A percentile compares a stretch with the other conserved stretches of the same genome.
Conservation (phyloP, 2,329 filamentous ascomycete genomes). For the Grosmannia serpens region DNA sequence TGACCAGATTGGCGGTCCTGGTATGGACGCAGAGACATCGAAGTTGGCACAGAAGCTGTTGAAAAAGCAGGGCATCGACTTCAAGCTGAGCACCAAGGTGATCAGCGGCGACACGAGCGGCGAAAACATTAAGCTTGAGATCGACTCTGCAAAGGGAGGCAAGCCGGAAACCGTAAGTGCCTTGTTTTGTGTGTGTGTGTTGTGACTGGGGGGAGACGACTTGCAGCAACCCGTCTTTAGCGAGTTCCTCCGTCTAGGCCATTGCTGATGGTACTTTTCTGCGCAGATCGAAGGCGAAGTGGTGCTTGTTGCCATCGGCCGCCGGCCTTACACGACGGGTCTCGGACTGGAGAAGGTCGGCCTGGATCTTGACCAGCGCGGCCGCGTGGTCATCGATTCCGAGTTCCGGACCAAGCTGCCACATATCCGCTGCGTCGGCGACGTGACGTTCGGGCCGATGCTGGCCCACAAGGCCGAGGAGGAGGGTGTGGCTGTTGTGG, state of each 20-base stretch:
- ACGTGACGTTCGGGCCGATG: slow-evolving; percentile 97
- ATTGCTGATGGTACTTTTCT: slow-evolving; percentile 5
- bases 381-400: slow-evolving; percentile 91
- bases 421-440: slow-evolving; percentile 93
- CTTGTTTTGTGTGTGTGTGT: not conserved
- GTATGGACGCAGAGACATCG: slow-evolving; percentile 90
- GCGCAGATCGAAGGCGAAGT: slow-evolving; percentile 79
- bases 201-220: not conserved
- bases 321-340: slow-evolving; percentile 84
- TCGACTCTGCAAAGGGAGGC: slow-evolving; percentile 91
- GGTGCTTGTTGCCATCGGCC: slow-evolving; percentile 91
- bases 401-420: slow-evolving; percentile 97
- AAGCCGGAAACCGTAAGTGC: slow-evolving; percentile 74
- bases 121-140: slow-evolving; percentile 66
- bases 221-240: too few relatives aligned
- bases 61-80: slow-evolving; percentile 93
- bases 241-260: too few relatives aligned
- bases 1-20: slow-evolving; percentile 89
- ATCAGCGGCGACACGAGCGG: slow-evolving; percentile 69
- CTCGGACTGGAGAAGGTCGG: slow-evolving; percentile 91
- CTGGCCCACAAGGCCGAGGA: slow-evolving; percentile 99
- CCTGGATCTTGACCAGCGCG: slow-evolving; percentile 82
- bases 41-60: slow-evolving; percentile 89
- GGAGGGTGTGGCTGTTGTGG: slow-evolving; percentile 86
- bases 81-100: slow-evolving; percentile 97